Base-by-base conservation (phyloP, 495 filamentous ascomycete species). In the Aspergillus affinis region DNA sequence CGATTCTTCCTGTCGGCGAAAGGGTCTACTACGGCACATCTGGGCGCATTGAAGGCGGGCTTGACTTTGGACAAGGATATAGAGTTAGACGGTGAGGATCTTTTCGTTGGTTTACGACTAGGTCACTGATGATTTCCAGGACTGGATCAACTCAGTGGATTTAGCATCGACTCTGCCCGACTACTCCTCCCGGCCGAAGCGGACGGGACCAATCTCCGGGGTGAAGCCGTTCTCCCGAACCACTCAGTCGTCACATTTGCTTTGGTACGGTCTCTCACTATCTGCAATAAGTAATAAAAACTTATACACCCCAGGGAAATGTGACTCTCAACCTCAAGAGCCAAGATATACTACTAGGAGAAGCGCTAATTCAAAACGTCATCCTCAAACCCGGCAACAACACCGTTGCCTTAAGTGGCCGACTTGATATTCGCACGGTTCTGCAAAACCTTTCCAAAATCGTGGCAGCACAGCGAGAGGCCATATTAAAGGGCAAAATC, bases 341-440 rank as follows among this genome's bases (percentile, higher is more conserved):
- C 6, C 71, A 69, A 9, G 68, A 76, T 32, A 30, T 81, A 17
- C 64, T 70, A 6, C 63, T 81, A 19, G 77, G 75, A n/a, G 65
- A 74, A 10, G 71, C 77, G 0, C 67, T 70, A 19, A 65, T 80
- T 41, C 66, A 73, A 36, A 69, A 81, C 47, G 72, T 80, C 8
- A 19, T 68, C 6, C 60, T 82, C 6, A 65, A 69, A 29, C 78
- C 71, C 1, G 80, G 80, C 8, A 78, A 80, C 64, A 82, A 82
- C 64, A 73, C 70, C 10, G 62, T 75, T 7, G 59, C 61, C 7
- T 71, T 78, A 52, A 66, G 73, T 29, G 79, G 77, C 7, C 48
- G 36, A 1, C 19, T 68, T 4, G 58, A 69, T 12, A 62, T 69
- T 15, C 30, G 29, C 17, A 54, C 52, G 0, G 55, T 67, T 0